phyloP scores from a whole-genome alignment of 257 asterid genomes.

The Gardenia jasminoides region DNA sequence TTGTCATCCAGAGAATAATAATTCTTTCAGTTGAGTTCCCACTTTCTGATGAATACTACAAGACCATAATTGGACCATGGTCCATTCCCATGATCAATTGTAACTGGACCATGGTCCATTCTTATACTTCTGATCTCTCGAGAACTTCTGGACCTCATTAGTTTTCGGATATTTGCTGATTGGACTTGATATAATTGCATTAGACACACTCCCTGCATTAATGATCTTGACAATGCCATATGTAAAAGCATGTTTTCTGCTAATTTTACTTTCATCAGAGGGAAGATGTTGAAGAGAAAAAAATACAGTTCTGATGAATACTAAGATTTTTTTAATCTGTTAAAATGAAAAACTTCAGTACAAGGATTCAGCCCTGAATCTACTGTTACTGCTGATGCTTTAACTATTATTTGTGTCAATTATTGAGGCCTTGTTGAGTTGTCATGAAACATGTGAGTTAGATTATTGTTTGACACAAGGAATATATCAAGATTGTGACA shows the following conservation, averaged over 20 bases:
- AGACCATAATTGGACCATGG: neutral
- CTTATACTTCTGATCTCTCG: neutral
- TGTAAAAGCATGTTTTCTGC: neutral
- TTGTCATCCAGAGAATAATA: constrained; percentile 9
- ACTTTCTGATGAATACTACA: neutral
- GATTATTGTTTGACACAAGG: too few species aligned
- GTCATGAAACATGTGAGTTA: neutral
- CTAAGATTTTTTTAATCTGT: neutral
- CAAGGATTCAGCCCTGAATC: neutral
- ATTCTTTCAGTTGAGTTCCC: neutral
- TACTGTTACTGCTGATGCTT: neutral
- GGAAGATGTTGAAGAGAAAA: neutral
- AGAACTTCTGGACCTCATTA: neutral
- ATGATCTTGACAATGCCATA: neutral
- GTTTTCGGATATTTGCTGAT: neutral
- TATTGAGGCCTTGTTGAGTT: neutral
- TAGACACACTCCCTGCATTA: neutral
- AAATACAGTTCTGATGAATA: neutral
- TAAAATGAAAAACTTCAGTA: neutral
- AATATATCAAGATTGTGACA: too few species aligned
- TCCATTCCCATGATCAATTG: neutral
- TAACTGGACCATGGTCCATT: neutral
- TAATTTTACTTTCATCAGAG: neutral
- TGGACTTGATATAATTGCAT: neutral
- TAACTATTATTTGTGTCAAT: neutral